Base-by-base conservation (phyloP, 2,329 filamentous ascomycete species). In the Fonsecaea nubica region DNA sequence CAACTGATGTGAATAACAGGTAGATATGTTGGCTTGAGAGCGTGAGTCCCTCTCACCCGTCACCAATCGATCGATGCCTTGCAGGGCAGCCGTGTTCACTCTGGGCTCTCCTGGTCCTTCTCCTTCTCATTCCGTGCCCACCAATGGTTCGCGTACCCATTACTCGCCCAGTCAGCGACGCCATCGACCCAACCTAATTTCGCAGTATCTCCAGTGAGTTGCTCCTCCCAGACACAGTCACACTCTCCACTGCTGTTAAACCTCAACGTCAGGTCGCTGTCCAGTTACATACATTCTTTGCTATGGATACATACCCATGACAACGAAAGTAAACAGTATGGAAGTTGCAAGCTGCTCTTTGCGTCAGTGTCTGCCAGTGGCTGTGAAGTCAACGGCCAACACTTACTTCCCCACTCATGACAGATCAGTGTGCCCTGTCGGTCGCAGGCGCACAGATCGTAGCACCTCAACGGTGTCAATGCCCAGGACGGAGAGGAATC, bases 391-490 rank as follows among this genome's bases (percentile, higher is more conserved):
- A 5, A 12, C 9, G 9, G 2, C 9, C 12, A 15, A 18, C 18
- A 30, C 36, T 12, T 58, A 42, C 55, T 13, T 38, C 33, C 33
- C 33, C 15, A 42, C 25, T 38, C 55, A 40, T 58, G n/a, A 42
- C 55, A 58, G 36, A 42, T 21, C 33, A 58, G 33, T 10, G 21
- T 40, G 9, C 55, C 55, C 21, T 38, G 33, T n/a, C 33, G 33
- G 55, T 58, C 36, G n/a, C 55, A 58, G 13, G 35, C 21, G 21
- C 35, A 58, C n/a, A 58, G n/a, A 25, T 42, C 36, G 25, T 58
- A 58, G 55, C 55, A 42, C n/a, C 42, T 30, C 36, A 38, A 25
- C 33, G 21, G n/a, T 45, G 33, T 30, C 36, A 58, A 58, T 8
- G 36, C 21, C n/a, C 53, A 55, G 35, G 13, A 35, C 4, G 53